Conservation (phyloP, 2,329 filamentous ascomycete species). For the Sclerotiophoma versabilis region DNA sequence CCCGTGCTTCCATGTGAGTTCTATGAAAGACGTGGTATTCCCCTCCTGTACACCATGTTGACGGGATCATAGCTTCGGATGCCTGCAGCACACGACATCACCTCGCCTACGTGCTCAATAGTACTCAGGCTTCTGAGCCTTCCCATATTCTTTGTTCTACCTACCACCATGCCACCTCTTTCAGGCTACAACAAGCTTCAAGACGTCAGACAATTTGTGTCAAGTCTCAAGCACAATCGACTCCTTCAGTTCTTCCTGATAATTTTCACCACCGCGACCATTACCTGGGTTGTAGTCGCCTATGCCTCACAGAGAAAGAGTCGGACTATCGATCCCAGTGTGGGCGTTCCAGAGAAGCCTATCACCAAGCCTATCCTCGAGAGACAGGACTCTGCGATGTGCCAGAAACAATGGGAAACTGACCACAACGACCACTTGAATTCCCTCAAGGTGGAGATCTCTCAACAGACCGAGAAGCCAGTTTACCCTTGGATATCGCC, state of each 20-base stretch:
- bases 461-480: constrained; percentile 22
- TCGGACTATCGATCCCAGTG: neutral
- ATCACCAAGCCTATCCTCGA: neutral
- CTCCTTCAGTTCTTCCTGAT: neutral
- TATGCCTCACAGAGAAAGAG: constrained; percentile 2
- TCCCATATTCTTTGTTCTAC: constrained; percentile 19
- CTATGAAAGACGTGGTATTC: constrained; percentile 40
- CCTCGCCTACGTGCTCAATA: constrained; percentile 35
- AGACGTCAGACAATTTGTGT: neutral
- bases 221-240: neutral
- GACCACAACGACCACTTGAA: constrained; percentile 15
- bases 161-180: constrained; percentile 42
- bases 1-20: constrained; percentile 43
- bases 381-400: constrained; percentile 9
- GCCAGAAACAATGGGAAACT: constrained; percentile 20
- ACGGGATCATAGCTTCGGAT: constrained; percentile 38
- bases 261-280: neutral
- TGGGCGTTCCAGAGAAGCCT: neutral
- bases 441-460: constrained; percentile 22
- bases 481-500: constrained; percentile 45
- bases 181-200: neutral
- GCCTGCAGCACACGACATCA: constrained; percentile 40
- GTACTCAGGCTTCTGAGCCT: constrained; percentile 23
- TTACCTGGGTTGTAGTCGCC: neutral
- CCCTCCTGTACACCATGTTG: constrained; percentile 29